phyloP scores from a whole-genome alignment of 805 yeast genomes.

The Maudiozyma serrabonitensis region DNA sequence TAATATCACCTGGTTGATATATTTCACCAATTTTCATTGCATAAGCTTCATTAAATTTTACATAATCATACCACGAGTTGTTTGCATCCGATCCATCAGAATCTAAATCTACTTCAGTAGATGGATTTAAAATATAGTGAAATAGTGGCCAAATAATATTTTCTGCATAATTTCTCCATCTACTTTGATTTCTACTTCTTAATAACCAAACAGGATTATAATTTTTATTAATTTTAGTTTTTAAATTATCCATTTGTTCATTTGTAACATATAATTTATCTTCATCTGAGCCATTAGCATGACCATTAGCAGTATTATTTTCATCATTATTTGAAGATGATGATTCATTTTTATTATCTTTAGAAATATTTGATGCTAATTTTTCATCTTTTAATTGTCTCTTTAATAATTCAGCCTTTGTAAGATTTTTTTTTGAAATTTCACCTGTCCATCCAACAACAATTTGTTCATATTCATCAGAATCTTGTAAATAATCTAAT shows the following conservation, averaged over 20 bases:
- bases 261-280: conserved; percentile 56
- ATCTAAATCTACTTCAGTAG: conserved; percentile 42
- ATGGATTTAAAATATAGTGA: conserved; percentile 80
- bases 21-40: conserved; percentile 64
- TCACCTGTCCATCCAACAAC: conserved; percentile 96
- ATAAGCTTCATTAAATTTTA: conserved; percentile 81
- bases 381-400: not conserved
- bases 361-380: not conserved
- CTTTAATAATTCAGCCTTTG: not conserved
- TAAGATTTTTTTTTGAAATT: conserved; percentile 27
- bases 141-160: conserved; percentile 87
- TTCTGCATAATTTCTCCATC: conserved; percentile 90
- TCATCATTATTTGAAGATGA: conserved; percentile 9
- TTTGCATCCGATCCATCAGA: conserved; percentile 41
- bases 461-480: conserved; percentile 79
- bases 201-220: conserved; percentile 77
- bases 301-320: conserved; percentile 18
- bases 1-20: conserved; percentile 80
- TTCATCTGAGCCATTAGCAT: conserved; percentile 17
- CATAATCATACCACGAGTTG: conserved; percentile 83
- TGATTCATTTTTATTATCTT: not conserved
- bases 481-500: conserved; percentile 45
- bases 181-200: conserved; percentile 54
- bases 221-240: conserved; percentile 30
- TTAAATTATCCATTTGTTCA: conserved; percentile 39